Conservation (phyloP, 2,329 filamentous ascomycete genomes). For the Grosmannia serpens region DNA sequence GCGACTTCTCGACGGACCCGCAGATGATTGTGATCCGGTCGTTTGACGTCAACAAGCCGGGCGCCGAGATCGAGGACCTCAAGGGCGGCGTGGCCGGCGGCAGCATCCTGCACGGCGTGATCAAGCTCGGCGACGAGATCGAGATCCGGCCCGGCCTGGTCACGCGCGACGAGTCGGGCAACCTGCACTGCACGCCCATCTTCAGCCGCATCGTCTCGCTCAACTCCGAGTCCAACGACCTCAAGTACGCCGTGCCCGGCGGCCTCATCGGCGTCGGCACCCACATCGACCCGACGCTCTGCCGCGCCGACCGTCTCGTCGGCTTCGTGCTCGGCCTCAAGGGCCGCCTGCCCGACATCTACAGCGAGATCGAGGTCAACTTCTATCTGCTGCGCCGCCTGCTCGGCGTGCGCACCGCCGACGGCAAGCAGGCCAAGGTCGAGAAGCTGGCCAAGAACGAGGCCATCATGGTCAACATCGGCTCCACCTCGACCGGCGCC, state of each 20-base stretch:
- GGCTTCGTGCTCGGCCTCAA: conserved; percentile 95
- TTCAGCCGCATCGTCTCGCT: conserved; percentile 90
- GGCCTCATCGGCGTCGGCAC: conserved; percentile 98
- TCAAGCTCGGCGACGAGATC: conserved; percentile 96
- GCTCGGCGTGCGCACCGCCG: conserved; percentile 92
- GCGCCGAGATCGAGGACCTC: conserved; percentile 94
- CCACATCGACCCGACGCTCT: conserved; percentile 91
- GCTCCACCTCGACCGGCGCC: conserved; percentile 90
- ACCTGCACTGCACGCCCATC: conserved; percentile 93
- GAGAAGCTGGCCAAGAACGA: conserved; percentile 97
- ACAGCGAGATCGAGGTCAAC: conserved; percentile 97
- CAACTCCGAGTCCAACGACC: conserved; percentile 95
- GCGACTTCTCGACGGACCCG: conserved; percentile 84
- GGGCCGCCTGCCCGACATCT: conserved; percentile 89
- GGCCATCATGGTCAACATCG: conserved; percentile 99
- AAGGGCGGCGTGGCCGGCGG: conserved; percentile 98
- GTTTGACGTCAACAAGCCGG: conserved; percentile 99
- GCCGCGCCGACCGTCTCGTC: conserved; percentile 96
- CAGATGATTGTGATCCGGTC: conserved; percentile 99
- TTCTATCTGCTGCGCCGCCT: conserved; percentile 94
- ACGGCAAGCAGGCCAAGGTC: conserved; percentile 99
- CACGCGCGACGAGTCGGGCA: conserved; percentile 83
- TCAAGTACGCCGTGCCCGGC: conserved; percentile 96
- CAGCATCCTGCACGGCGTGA: conserved; percentile 87
- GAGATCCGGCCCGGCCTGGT: conserved; percentile 99